phyloP scores from a whole-genome alignment of 306 rosid genomes.

The Dryas octopetala region DNA sequence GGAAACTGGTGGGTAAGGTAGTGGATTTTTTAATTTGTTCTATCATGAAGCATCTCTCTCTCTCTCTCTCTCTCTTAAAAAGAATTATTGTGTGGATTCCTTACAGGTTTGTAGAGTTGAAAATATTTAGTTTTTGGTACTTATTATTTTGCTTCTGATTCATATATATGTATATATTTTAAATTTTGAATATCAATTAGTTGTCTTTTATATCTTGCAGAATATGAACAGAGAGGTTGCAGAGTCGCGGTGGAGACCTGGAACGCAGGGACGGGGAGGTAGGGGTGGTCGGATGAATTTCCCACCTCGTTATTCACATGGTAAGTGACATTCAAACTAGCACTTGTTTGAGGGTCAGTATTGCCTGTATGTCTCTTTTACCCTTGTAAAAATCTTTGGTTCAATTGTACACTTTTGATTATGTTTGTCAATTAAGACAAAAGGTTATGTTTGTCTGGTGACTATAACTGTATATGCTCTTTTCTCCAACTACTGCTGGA shows the following conservation, averaged over 20 bases:
- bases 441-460: slow-evolving; percentile 3
- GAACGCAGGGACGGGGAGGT: slow-evolving; percentile 69
- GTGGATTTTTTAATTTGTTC: background rate
- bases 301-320: slow-evolving; percentile 63
- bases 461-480: slow-evolving; percentile 13
- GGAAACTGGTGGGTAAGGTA: background rate
- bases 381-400: background rate
- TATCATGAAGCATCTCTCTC: background rate
- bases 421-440: background rate
- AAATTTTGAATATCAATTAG: background rate
- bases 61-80: background rate
- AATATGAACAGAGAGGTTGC: slow-evolving; percentile 65
- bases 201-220: slow-evolving; percentile 50
- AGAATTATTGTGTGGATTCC: background rate
- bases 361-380: slow-evolving; percentile 3
- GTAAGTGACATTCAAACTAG: slow-evolving; percentile 41
- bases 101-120: background rate
- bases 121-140: background rate
- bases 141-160: background rate
- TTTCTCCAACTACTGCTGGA: slow-evolving; percentile 12
- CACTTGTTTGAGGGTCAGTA: slow-evolving; percentile 19
- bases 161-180: background rate
- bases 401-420: background rate
- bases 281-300: slow-evolving; percentile 75
- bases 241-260: slow-evolving; percentile 75